Base-by-base conservation (phyloP, 2,329 filamentous ascomycete species). In the Trichoderma gracile region DNA sequence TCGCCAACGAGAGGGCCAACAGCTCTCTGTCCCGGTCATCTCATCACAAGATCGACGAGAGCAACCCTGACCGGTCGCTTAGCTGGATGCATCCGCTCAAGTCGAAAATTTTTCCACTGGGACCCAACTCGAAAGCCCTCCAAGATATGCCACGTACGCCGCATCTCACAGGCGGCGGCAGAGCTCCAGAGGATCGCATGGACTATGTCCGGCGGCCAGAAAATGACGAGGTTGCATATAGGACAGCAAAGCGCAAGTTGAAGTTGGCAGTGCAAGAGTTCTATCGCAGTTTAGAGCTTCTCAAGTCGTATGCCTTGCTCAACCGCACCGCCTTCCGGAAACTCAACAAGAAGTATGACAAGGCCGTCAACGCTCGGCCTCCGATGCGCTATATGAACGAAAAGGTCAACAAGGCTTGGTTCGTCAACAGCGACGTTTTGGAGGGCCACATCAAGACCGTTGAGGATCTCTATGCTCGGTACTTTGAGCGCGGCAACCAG, bases 331-430 rank as follows among this genome's bases (percentile, higher is more conserved):
- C 93, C 0, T 98, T 98, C 73, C 89, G 93, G 38, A 99, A 99
- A 76, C 92, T 99, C 73, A 97, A 96, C 78, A 99, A 99, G 77
- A 99, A 99, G 77, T 98, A 96, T 74, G 93, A 98, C 81, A 99
- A 98, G 78, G 87, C 90, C 2, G 87, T 93, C 64, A 86, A 93
- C 70, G 89, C 92, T 46, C 85, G 89, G 12, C 92, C 92, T 0
- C 84, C 89, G 0, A 84, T 90, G 73, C 86, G 89, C 30, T 98
- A 94, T 76, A 91, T 97, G 85, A 89, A 89, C 38, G 93, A 97
- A 70, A 94, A 94, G 73, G 93, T 99, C 70, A 94, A 92, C 78
- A 89, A 89, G 68, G 86, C 93, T 1, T 92, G 91, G 84, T 99
- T 99, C 72, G 94, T 97, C 46, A 89, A 91, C 73, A 97, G 93